A percentile compares a stretch with the other conserved stretches of the same genome.
Conservation (phyloP, 1,284 basidiomycete genomes). For the Cutaneotrichosporon sp. region DNA sequence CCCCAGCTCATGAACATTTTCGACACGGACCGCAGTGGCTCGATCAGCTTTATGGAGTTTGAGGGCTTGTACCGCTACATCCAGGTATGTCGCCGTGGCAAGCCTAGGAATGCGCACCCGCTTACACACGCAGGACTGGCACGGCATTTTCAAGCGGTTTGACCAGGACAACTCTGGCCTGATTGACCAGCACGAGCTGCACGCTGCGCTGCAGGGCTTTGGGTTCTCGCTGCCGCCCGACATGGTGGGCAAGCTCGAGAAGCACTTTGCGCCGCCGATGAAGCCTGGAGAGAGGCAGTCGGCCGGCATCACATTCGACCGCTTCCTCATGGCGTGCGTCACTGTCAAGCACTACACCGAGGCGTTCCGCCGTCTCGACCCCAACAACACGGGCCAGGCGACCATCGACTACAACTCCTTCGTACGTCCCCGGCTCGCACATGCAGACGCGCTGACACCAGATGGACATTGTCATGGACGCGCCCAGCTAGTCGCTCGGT, state of each 20-base stretch:
- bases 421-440: conserved; percentile 16
- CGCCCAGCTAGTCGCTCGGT: conserved; percentile 15
- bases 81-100: too few species aligned
- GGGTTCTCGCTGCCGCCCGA: conserved; percentile 45
- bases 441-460: conserved; percentile 18
- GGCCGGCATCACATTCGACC: conserved; percentile 45
- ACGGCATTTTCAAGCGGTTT: conserved; percentile 48
- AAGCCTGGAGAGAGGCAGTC: conserved; percentile 22
- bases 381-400: conserved; percentile 33
- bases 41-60: conserved; percentile 48
- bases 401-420: conserved; percentile 46
- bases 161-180: conserved; percentile 46
- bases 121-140: conserved; percentile 43
- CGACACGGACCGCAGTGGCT: conserved; percentile 46
- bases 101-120: too few species aligned
- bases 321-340: conserved; percentile 50
- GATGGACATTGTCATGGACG: conserved; percentile 44
- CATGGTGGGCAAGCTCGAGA: conserved; percentile 45
- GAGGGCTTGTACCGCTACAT: conserved; percentile 49
- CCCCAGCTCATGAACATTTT: conserved; percentile 41
- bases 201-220: conserved; percentile 46
- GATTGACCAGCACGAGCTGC: conserved; percentile 47
- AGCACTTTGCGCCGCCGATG: conserved; percentile 44
- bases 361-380: conserved; percentile 44
- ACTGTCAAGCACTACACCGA: conserved; percentile 50